A percentile compares a stretch with the other conserved stretches of the same genome.
phyloP scores from a whole-genome alignment of 2,329 filamentous ascomycete genomes.

The Colletotrichum sp. region DNA sequence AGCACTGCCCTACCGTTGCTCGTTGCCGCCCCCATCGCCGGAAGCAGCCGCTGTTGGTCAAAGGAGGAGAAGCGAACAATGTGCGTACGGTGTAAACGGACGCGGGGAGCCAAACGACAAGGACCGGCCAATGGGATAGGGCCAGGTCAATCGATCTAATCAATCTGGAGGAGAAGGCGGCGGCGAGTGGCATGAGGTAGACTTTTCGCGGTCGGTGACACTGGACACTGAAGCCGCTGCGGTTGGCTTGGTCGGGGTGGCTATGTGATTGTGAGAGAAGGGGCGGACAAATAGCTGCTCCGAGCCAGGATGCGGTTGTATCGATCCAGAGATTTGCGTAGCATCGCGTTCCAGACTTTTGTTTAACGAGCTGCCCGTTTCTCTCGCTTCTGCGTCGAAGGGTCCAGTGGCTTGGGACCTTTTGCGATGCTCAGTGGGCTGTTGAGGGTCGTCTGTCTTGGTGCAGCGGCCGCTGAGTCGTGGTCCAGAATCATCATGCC shows the following conservation, averaged over 20 bases:
- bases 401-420: neutral
- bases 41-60: neutral
- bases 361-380: neutral
- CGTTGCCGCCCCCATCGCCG: neutral
- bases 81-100: neutral
- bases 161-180: slow-evolving; percentile 19
- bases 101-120: neutral
- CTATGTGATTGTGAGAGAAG: neutral
- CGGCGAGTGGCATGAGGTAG: slow-evolving; percentile 12
- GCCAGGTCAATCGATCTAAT: slow-evolving; percentile 15
- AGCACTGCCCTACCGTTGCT: neutral
- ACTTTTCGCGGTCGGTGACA: slow-evolving; percentile 9
- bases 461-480: neutral
- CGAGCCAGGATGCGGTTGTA: slow-evolving; percentile 10
- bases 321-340: neutral
- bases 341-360: slow-evolving; percentile 6
- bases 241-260: neutral
- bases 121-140: neutral
- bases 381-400: neutral
- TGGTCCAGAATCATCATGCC: neutral
- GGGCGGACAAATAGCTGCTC: slow-evolving; percentile 14
- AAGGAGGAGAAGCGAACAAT: neutral
- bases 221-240: neutral
- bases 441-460: neutral
- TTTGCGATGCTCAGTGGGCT: neutral